Conservation (phyloP, 1,284 basidiomycete species). For the Rhodofomes roseus region DNA sequence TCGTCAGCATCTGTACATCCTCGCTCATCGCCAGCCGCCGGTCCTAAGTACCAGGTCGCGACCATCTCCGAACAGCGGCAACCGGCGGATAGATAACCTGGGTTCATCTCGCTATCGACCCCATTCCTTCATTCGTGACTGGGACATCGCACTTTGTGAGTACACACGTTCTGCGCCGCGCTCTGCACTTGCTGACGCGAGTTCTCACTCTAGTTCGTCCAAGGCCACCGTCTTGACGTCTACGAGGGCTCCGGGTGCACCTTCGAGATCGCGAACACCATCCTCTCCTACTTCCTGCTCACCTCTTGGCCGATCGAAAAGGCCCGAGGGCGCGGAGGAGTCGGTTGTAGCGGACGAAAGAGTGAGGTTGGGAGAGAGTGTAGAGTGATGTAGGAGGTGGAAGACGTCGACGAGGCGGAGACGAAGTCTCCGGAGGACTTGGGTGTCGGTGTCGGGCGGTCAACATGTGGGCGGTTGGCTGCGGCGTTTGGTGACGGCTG, state of each 20-base stretch:
- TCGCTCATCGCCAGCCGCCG: no score
- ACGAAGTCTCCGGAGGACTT: slow-evolving; percentile 66
- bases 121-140: no score
- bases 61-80: no score
- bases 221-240: slow-evolving; percentile 54
- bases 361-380: slow-evolving; percentile 70
- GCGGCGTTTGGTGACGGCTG: slow-evolving; percentile 11
- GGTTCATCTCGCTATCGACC: no score
- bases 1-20: no score
- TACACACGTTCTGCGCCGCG: no score
- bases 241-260: slow-evolving; percentile 55
- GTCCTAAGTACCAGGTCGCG: no score
- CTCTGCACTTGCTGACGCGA: no score
- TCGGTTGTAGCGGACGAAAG: slow-evolving; percentile 72
- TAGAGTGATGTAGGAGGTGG: slow-evolving; percentile 61
- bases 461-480: slow-evolving; percentile 20
- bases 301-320: slow-evolving; percentile 48
- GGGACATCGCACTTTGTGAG: no score
- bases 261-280: slow-evolving; percentile 41
- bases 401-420: slow-evolving; percentile 74
- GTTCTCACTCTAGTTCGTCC: slow-evolving; percentile 28
- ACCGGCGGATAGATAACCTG: no score
- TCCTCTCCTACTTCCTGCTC: slow-evolving; percentile 38
- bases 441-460: slow-evolving; percentile 43
- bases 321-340: slow-evolving; percentile 64